Percentiles rank a stretch among this genome's conserved stretches.
Conservation (phyloP, 768 basidiomycete species). For the Chalciporus sphaerocephalus region DNA sequence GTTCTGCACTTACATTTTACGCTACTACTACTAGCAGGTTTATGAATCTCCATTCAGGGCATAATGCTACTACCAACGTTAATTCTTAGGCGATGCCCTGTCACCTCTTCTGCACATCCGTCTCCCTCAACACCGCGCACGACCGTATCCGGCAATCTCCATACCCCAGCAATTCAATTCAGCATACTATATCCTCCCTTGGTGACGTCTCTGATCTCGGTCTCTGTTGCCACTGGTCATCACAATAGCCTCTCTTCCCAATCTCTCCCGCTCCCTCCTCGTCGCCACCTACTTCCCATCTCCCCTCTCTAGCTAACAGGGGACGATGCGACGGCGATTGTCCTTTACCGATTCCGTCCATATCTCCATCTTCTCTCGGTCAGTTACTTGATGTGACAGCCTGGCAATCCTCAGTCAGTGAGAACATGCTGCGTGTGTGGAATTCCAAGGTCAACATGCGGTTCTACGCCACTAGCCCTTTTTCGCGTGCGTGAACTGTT, state of each 20-base stretch:
- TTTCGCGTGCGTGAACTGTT: conserved; percentile 27
- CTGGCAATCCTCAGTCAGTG: conserved; percentile 5
- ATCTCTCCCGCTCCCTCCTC: neutral
- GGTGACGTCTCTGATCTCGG: conserved; percentile 3
- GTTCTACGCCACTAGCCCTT: conserved; percentile 27
- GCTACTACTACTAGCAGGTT: too few relatives aligned
- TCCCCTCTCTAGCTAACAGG: neutral
- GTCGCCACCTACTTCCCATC: neutral
- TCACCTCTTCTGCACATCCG: conserved; percentile 2
- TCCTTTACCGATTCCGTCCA: neutral
- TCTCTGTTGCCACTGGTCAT: neutral
- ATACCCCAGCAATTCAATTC: neutral
- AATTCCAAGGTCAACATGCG: conserved; percentile 13
- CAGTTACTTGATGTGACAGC: neutral
- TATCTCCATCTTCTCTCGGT: neutral
- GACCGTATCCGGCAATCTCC: neutral
- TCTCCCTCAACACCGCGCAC: neutral
- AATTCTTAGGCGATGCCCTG: conserved; percentile 13
- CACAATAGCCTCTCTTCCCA: neutral
- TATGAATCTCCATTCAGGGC: neutral
- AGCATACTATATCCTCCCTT: neutral
- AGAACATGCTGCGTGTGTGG: conserved; percentile 11
- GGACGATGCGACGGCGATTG: neutral
- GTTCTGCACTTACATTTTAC: conserved; percentile 4
- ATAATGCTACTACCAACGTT: conserved; percentile 12